Evolutionary conservation across 495 filamentous ascomycete species (phyloP).

Genomic region (Aspergillus bridgeri): DNA sequence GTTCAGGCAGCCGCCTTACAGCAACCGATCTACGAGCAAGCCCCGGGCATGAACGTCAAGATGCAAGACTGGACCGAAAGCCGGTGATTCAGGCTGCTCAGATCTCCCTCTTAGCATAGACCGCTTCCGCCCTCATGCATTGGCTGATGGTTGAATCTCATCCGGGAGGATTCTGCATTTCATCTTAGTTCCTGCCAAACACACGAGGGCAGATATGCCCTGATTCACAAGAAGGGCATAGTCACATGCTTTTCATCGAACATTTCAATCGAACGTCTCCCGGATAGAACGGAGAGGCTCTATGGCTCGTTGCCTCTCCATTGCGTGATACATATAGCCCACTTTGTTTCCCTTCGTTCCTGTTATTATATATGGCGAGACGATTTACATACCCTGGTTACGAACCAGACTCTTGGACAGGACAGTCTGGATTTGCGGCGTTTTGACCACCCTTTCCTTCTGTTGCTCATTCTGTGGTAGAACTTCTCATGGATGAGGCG

Average conservation of each 20-base stretch:
- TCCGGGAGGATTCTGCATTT: background rate
- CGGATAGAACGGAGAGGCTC: background rate
- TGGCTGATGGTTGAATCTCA: background rate
- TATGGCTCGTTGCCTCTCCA: background rate
- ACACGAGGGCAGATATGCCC: background rate
- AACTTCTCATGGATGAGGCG: background rate
- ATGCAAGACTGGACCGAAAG: constrained; percentile 40
- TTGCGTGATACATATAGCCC: background rate
- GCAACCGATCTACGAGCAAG: constrained; percentile 35
- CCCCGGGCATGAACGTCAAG: constrained; percentile 35
- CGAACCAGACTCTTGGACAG: constrained; percentile 7
- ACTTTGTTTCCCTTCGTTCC: constrained; percentile 15
- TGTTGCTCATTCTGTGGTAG: background rate
- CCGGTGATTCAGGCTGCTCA: constrained; percentile 21
- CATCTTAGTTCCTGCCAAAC: background rate
- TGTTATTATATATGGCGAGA: constrained; percentile 26
- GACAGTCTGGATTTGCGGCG: background rate
- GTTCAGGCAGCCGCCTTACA: constrained; percentile 34
- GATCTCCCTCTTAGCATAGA: background rate
- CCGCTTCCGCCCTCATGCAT: background rate
- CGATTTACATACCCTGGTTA: constrained; percentile 24
- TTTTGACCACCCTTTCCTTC: background rate
- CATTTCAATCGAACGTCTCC: background rate
- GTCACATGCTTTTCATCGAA: background rate
- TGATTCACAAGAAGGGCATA: background rate